Base-by-base conservation (phyloP, 192 early-diverging fungal genomes). In the Rhizoclosmatium sp. region DNA sequence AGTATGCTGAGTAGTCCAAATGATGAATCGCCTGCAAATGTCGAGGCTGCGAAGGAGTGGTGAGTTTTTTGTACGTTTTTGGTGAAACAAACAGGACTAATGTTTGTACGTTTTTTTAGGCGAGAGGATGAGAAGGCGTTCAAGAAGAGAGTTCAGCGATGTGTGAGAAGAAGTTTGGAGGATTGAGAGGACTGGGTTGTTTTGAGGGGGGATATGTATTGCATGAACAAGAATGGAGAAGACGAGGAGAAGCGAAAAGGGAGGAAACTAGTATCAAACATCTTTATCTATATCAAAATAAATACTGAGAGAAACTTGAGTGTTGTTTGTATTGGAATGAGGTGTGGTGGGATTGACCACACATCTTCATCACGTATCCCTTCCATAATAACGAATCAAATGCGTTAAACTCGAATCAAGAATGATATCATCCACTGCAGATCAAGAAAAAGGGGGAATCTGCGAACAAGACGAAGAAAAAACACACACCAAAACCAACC, bases 11-110 rank as follows among this genome's bases (percentile, higher is more conserved):
- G 91, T 42, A 88, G 87, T 47, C 97, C 97, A 31, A 99, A 99
- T 84, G 94, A 95, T 81, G 95, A 99, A 75, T 94, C 93, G 39
- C 96, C 97, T 5, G 96, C 98, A 10, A 98, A 99, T 75, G 86
- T 96, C 21, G 95, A 98, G 69, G 96, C 98, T 1, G 96, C 95
- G n/a, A 92, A 94, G 88, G 31, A 65, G 47, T 83, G 44, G 73
- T 69, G 42, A 10, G 65, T 58, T 23, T 3, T 68, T 44, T 59
- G 41, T 77, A 51, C 5, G 3, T 3, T 9, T 61, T 39, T 68
- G 59, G 1, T n/a, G 41, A 31, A 31, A 31, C 31, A 31, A 31
- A 31, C 31, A 31, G 31, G 31, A 31, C 31, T 10, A n/a, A 12
- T 56, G 9, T 56, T 56, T 9, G 9, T 69, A 12, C 67, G 9